A percentile compares a stretch with the other conserved stretches of the same genome.
phyloP scores from a whole-genome alignment of 2,329 filamentous ascomycete genomes.

The Aureobasidium sp. region DNA sequence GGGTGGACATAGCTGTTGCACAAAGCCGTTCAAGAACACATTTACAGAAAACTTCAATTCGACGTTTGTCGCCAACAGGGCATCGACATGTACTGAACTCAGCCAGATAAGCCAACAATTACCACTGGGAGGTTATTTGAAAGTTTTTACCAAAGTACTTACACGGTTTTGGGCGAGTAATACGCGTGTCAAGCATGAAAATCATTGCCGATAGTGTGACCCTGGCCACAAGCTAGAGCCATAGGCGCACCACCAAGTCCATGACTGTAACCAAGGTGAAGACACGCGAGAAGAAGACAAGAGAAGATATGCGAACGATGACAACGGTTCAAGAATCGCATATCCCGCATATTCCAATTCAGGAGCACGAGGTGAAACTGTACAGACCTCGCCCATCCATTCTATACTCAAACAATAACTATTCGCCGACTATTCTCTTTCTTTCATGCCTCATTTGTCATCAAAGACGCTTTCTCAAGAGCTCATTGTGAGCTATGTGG shows the following conservation, averaged over 20 bases:
- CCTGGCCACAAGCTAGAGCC: background rate
- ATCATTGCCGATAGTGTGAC: background rate
- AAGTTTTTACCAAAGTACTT: background rate
- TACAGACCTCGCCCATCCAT: background rate
- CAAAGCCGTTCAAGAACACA: too few relatives aligned
- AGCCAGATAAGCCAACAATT: too few relatives aligned
- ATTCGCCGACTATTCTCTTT: background rate
- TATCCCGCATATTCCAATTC: background rate
- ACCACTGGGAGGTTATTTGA: background rate
- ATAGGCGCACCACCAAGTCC: too few relatives aligned
- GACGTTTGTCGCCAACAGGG: too few relatives aligned
- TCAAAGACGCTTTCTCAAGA: background rate
- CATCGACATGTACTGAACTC: too few relatives aligned
- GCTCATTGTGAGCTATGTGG: background rate
- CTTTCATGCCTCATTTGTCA: background rate
- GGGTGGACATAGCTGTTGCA: too few relatives aligned
- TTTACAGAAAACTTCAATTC: too few relatives aligned
- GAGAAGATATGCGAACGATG: background rate
- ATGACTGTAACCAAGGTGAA: too few relatives aligned
- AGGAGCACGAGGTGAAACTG: background rate
- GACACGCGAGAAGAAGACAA: background rate
- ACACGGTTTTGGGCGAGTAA: background rate
- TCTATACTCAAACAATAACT: background rate
- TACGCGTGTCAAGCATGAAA: background rate
- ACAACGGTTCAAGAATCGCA: background rate